Base-by-base conservation (phyloP, 495 filamentous ascomycete genomes). In the Daldinia bambusicola region DNA sequence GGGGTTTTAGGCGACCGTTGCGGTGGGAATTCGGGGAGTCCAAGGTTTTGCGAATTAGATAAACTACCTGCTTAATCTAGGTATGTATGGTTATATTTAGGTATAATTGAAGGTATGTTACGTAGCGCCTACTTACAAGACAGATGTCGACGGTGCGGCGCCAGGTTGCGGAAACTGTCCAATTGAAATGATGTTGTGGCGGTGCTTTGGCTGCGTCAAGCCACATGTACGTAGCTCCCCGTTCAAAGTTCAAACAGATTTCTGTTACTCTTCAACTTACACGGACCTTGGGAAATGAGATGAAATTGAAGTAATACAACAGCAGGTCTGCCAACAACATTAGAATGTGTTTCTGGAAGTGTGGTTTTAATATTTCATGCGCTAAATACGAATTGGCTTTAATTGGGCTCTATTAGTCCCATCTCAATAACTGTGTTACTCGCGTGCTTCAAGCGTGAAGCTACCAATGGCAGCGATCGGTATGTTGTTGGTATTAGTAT, bases 81-180 rank as follows among this genome's bases (percentile, higher is more conserved):
- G 26, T 26, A 26, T 1, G 26, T 36, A 10, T 34, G 9, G 34
- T 36, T 36, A 6, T 36, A 7, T 36, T 0, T 36, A 7, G 10
- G 43, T 48, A 45, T 18, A 45, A 16, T n/a, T 45, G 41, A n/a
- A 45, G 20, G 43, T 18, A 20, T 7, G n/a, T 45, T 18, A 36
- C 34, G 34, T 36, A 2, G 16, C 18, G 40, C n/a, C 14, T 14
- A n/a, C 38, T 43, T 43, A 48, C 50, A 53, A 53, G 55, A 70
- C 56, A 61, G 73, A 70, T 77, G 75, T 77, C 75, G 73, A 72
- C 72, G 72, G 73, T 57, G 69, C 69, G 64, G 64, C 48, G 60
- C 51, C 66, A 30, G 41, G 61, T 63, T 69, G 31, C 50, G 40
- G 38, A 37, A 69, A 38, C 22, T 60, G 37, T 18, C 13, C 16